Evolutionary conservation across 148 eudicot genomes (phyloP), one percentile per base, ranked within the genome.

Genomic region (Vaccinium vitisidaea): DNA sequence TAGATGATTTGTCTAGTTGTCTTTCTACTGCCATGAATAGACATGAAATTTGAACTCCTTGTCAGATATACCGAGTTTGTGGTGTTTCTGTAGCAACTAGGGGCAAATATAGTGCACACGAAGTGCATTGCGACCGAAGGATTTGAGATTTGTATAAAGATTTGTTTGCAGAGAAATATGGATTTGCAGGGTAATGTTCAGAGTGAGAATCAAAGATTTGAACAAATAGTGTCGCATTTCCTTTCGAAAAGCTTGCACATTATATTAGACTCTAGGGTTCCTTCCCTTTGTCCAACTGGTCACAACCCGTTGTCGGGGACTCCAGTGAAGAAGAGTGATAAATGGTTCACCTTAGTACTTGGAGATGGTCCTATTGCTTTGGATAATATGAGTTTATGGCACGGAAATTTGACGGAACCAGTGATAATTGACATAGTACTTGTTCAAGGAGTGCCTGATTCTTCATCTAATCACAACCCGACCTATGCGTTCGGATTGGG

Each of bases 201-300:
- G 12, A 87, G 87, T 6, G 99, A 94, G 75, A 83, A 91, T 82
- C 93, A 94, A 81, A 90, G 92, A 84, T 87, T 92, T 56, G 98
- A 96, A 85, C 95, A 94, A 83, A 96, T 96, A 77, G 87, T 95
- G 30, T 90, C 92, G 21, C 99, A 96, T 86, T 96, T 94, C 88
- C 94, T 94, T 76, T 77, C 91, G 49, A 96, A 96, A 88, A 92
- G 92, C 86, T 84, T 96, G 90, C 99, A 96, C 77, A 86, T 94
- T 76, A 89, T 96, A 58, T 86, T 96, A 74, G 95, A 95, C 65
- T 96, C 96, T n/a, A 92, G 99, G 92, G 93, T 96, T 86, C 98
- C 98, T 16, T 92, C 94, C 0, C 84, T 92, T 39, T 89, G 88
- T 75, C 88, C 92, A 9, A 81, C 79, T 74, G 87, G 87, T 71